Conservation (phyloP, 2,329 filamentous ascomycete species). For the Fusarium pseudoanthophilum region DNA sequence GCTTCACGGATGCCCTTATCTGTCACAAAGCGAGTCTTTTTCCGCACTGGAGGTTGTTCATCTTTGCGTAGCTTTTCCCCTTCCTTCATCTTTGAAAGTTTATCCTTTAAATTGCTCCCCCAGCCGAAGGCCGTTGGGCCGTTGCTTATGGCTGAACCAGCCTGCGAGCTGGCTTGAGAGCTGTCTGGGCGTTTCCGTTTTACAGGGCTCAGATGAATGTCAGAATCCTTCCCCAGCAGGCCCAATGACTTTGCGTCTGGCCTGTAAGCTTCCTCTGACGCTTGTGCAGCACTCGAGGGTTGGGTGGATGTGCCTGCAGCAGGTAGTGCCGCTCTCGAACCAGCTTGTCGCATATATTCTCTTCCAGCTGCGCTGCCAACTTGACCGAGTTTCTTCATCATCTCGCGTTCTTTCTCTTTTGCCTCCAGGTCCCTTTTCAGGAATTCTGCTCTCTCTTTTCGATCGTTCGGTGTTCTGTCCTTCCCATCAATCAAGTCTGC, state of each 20-base stretch:
- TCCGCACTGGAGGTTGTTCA: slow-evolving; percentile 61
- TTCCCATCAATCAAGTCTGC: slow-evolving; percentile 74
- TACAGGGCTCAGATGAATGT: slow-evolving; percentile 67
- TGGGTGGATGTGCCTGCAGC: slow-evolving; percentile 30
- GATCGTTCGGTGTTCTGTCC: slow-evolving; percentile 65
- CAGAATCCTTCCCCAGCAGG: slow-evolving; percentile 50
- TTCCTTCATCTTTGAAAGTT: slow-evolving; percentile 70
- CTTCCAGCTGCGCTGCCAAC: slow-evolving; percentile 73
- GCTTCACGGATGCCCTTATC: slow-evolving; percentile 81
- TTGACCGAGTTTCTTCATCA: slow-evolving; percentile 74
- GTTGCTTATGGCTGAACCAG: slow-evolving; percentile 44
- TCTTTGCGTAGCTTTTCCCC: slow-evolving; percentile 61
- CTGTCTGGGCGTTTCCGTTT: slow-evolving; percentile 69
- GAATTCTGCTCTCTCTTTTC: slow-evolving; percentile 72
- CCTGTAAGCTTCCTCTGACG: slow-evolving; percentile 45
- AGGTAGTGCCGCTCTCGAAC: slow-evolving; percentile 24
- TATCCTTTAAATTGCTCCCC: slow-evolving; percentile 65
- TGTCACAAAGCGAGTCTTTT: slow-evolving; percentile 84
- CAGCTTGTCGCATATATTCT: slow-evolving; percentile 72
- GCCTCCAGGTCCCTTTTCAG: slow-evolving; percentile 72
- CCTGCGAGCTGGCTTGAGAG: slow-evolving; percentile 52
- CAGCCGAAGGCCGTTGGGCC: slow-evolving; percentile 60
- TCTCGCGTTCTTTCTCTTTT: slow-evolving; percentile 77
- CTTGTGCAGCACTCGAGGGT: slow-evolving; percentile 27
- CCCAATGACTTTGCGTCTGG: slow-evolving; percentile 56